Evolutionary conservation across 345 rosid species (phyloP), one percentile per base, ranked within the genome.

Genomic region (Salix koriyanagi): DNA sequence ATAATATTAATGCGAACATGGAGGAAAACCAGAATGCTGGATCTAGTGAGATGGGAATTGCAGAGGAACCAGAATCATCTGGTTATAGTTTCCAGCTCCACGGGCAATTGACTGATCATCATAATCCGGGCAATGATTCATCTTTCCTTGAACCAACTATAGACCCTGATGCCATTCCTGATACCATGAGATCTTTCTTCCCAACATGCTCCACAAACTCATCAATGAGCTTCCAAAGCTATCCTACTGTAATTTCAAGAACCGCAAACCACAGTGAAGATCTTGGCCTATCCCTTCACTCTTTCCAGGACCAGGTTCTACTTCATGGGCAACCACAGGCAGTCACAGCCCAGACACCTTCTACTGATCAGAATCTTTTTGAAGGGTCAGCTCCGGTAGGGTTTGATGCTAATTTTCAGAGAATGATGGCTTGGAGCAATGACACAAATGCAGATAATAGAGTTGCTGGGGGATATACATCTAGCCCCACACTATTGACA

Each of bases 171-270:
- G 76, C 82, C 11, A 77, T 79, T 65, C 71, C 82, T 37, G 89
- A 91, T 28, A 83, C 89, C 26, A 84, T 92, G 86, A 91, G 86
- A 83, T 87, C 90, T 46, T 90, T 92, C 75, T 91, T 92, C 75
- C 95, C 94, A 1, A 79, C 89, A 41, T 89, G 89, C 77, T 83
- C 90, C 39, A 50, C 88, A 1, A 62, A 86, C 26, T 75, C 86
- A 21, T 82, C 87, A 19, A 82, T 90, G 81, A 83, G 82, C 67
- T 92, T 90, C 77, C 89, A 87, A 67, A 83, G 82, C 84, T 91
- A 91, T 79, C 88, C 89, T 60, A 82, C 87, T 60, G 69, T 91
- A 68, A 84, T 87, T 65, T 78, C 96, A 68, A 88, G 90, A 76
- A 78, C 81, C 30, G 30, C 80, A 34, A 83, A 77, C 77, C 86